phyloP scores from a whole-genome alignment of 176 grass and related monocot species.

The Carex pumila region DNA sequence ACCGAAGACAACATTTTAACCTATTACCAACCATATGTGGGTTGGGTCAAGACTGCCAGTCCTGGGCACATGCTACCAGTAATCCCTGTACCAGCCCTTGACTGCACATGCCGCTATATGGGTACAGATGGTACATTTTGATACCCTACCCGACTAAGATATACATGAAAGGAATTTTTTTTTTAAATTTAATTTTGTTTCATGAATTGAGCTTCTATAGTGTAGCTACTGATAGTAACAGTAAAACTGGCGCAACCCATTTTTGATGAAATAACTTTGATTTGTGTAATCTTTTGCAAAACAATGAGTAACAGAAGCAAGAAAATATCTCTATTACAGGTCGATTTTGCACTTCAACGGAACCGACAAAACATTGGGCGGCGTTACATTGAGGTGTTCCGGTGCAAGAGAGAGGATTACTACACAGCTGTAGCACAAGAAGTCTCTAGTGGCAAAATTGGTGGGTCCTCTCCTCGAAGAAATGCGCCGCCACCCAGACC shows the following conservation, averaged over 20 bases:
- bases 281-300: neutral
- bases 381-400: constrained; percentile 40
- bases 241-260: neutral
- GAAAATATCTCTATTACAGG: neutral
- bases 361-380: constrained; percentile 37
- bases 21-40: no score
- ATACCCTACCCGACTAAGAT: neutral
- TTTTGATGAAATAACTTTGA: neutral
- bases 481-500: constrained; percentile 7
- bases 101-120: neutral
- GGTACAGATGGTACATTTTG: neutral
- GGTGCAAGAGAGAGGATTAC: constrained; percentile 39
- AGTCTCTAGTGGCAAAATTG: constrained; percentile 9
- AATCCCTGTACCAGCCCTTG: neutral
- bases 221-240: neutral
- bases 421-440: constrained; percentile 32
- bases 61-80: neutral
- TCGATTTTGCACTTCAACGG: constrained; percentile 31
- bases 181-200: neutral
- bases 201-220: neutral
- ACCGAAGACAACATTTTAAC: neutral
- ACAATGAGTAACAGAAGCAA: neutral
- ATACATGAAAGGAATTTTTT: neutral
- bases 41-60: neutral
- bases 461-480: constrained; percentile 6